Conservation (phyloP, 352 stramenopile species). For the Phytophthora hibernalis region DNA sequence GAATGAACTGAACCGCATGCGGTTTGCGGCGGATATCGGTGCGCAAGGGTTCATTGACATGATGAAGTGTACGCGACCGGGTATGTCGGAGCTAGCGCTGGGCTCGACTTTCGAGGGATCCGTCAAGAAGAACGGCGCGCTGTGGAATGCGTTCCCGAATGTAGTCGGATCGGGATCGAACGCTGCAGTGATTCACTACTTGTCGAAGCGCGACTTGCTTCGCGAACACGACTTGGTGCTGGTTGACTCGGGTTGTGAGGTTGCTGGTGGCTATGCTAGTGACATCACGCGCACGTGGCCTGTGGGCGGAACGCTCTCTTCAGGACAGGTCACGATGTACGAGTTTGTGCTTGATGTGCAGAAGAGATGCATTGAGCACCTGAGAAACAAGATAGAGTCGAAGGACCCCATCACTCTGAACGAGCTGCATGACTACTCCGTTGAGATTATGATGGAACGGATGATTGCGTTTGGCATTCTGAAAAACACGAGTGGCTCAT, state of each 20-base stretch:
- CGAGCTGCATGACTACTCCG: conserved; percentile 77
- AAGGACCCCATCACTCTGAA: conserved; percentile 72
- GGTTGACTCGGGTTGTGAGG: conserved; percentile 85
- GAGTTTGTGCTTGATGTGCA: conserved; percentile 83
- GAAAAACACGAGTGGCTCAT: conserved; percentile 32
- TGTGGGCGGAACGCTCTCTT: conserved; percentile 52
- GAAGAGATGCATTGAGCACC: conserved; percentile 69
- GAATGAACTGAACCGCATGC: conserved; percentile 79
- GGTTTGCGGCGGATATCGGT: conserved; percentile 74
- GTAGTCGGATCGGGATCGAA: conserved; percentile 83
- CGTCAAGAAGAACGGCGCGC: conserved; percentile 75
- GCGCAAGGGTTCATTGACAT: conserved; percentile 75
- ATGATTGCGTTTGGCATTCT: conserved; percentile 76
- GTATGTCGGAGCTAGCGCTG: conserved; percentile 79
- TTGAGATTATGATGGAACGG: conserved; percentile 71
- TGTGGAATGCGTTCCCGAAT: conserved; percentile 85
- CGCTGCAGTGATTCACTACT: conserved; percentile 86
- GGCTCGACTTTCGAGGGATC: conserved; percentile 74
- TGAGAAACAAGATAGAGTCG: conserved; percentile 50
- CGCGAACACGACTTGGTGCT: conserved; percentile 75
- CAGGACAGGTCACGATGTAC: conserved; percentile 70
- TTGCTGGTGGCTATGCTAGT: conserved; percentile 79
- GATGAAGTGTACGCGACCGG: conserved; percentile 69
- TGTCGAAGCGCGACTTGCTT: conserved; percentile 75
- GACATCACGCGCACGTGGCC: conserved; percentile 88